Evolutionary conservation across 306 rosid genomes (phyloP).

Genomic region (Cucumis cinereus): DNA sequence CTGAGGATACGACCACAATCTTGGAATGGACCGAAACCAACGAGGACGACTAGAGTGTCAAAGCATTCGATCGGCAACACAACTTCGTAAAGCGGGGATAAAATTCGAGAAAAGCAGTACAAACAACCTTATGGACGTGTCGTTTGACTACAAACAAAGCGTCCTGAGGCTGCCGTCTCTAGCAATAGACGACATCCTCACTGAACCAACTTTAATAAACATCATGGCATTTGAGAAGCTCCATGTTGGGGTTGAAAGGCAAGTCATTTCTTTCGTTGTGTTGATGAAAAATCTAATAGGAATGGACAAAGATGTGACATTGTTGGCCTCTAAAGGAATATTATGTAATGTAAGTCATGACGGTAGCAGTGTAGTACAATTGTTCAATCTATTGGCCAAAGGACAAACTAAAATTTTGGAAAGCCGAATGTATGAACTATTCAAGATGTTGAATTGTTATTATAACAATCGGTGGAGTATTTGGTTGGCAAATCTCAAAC

Average conservation of each 20-base stretch:
- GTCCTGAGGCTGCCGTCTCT: constrained; percentile 19
- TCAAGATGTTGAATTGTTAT: too few relatives aligned
- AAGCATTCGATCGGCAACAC: constrained; percentile 25
- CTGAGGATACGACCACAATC: too few relatives aligned
- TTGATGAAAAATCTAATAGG: constrained; percentile 41
- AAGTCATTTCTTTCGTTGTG: constrained; percentile 21
- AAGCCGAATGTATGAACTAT: too few relatives aligned
- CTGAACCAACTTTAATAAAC: constrained; percentile 22
- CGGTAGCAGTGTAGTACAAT: neutral
- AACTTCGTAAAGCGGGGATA: constrained; percentile 35
- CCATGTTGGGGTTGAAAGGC: constrained; percentile 29
- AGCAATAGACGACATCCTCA: constrained; percentile 20
- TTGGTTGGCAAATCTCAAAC: too few relatives aligned
- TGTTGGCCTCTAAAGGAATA: constrained; percentile 16
- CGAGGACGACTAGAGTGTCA: neutral
- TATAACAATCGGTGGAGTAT: too few relatives aligned
- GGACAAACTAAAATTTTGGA: too few relatives aligned
- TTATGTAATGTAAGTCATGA: too few relatives aligned
- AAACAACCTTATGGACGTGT: constrained; percentile 23
- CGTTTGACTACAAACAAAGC: constrained; percentile 14
- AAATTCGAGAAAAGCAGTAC: constrained; percentile 19
- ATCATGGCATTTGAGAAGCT: constrained; percentile 37
- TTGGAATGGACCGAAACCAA: too few relatives aligned
- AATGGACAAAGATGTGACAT: constrained; percentile 20
- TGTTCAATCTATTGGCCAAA: neutral